Base-by-base conservation (phyloP, 2,329 filamentous ascomycete genomes). In the Cordyceps cateniannulata region DNA sequence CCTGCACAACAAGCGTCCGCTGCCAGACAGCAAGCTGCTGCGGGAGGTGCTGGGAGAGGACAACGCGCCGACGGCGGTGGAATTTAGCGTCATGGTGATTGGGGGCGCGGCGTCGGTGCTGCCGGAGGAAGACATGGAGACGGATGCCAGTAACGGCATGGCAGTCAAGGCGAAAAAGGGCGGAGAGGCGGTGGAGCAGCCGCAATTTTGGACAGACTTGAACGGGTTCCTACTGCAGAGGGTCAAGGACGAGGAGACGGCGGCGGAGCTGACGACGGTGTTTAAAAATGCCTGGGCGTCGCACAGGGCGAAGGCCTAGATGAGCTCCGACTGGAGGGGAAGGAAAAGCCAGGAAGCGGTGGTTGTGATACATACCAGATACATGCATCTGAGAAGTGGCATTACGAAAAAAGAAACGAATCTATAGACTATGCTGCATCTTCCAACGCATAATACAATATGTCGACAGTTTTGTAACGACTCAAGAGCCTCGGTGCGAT, bases 61-160 rank as follows among this genome's bases (percentile, higher is more conserved):
- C 49, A 62, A 65, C 0, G 69, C 55, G n/a, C 79, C 76, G 29
- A n/a, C 32, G 25, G 22, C 60, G 24, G 79, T 93, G 0, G 92
- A 96, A 72, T 87, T 98, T 64, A 85, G 85, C 1, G 83, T 97
- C 60, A 98, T 98, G 92, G 81, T 97, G 22, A 85, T 96, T 71
- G 90, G 89, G 3, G 92, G 91, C 24, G 76, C 77, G 14, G 76
- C 78, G 42, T 78, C 76, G 0, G 76, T 77, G 51, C 72, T 75
- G 59, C 75, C 75, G 35, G 76, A 48, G 62, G 71, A 75, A 65
- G 64, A 64, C 18, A 65, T 63, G 50, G 8, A 65, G 22, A n/a
- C 4, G 27, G 20, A 22, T 5, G 47, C 3, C 9, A 22, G 18
- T 9, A 27, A 14, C 9, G 24, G 9, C 14, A 22, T 7, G 32